phyloP scores from a whole-genome alignment of 2,329 filamentous ascomycete genomes.

The Sphaerostilbella broomeana region DNA sequence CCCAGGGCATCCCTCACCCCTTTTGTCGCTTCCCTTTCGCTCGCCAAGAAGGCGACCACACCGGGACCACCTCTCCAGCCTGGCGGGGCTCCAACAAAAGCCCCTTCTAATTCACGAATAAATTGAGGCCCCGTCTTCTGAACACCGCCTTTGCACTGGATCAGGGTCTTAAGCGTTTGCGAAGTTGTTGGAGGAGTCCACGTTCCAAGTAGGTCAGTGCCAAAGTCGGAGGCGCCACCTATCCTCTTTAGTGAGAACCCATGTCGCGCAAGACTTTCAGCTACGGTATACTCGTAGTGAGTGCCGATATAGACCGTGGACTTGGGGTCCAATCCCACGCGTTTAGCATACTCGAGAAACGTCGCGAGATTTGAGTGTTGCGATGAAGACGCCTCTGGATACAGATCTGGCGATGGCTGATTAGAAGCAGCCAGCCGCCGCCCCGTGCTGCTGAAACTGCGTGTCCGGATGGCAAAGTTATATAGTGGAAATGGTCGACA shows the following conservation, averaged over 20 bases:
- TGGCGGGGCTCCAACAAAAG: slow-evolving; percentile 64
- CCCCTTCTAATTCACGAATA: slow-evolving; percentile 72
- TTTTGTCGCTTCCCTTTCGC: slow-evolving; percentile 64
- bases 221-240: slow-evolving; percentile 60
- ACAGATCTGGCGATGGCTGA: slow-evolving; percentile 20
- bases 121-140: slow-evolving; percentile 49
- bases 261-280: slow-evolving; percentile 47
- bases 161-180: slow-evolving; percentile 39
- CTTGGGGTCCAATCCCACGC: slow-evolving; percentile 45
- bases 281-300: slow-evolving; percentile 67
- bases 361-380: slow-evolving; percentile 58
- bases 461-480: not conserved
- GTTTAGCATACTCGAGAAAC: slow-evolving; percentile 58
- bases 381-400: slow-evolving; percentile 39
- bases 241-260: slow-evolving; percentile 60
- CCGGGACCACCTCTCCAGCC: slow-evolving; percentile 61
- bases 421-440: not conserved
- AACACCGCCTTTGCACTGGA: slow-evolving; percentile 64
- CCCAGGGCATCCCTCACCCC: slow-evolving; percentile 69
- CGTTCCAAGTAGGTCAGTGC: slow-evolving; percentile 67
- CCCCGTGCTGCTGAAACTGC: slow-evolving; percentile 1
- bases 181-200: slow-evolving; percentile 49
- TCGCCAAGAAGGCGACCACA: slow-evolving; percentile 65
- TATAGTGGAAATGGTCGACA: not conserved
- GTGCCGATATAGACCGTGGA: slow-evolving; percentile 65